These are phyloP conservation scores for Spathaspora boniae DNA, from an alignment of 805 yeast species.

Conservation along the genomic window DNA sequence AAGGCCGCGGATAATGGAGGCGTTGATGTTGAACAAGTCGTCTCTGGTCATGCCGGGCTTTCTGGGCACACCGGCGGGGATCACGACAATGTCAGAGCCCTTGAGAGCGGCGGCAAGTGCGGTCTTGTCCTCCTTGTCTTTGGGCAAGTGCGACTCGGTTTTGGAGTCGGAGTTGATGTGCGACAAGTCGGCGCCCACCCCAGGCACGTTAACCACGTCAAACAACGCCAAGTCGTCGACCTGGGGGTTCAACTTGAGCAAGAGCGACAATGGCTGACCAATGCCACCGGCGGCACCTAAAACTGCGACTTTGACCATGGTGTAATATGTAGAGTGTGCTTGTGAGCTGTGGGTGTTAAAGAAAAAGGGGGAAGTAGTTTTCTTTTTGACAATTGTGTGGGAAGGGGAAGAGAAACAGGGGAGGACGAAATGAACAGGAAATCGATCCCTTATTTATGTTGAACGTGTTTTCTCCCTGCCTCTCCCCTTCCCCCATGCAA, in stretches of 20 bases:
- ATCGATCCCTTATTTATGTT: no score
- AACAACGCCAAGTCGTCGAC: slow-evolving; percentile 68
- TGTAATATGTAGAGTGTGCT: neutral
- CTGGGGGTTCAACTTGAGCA: slow-evolving; percentile 66
- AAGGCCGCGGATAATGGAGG: slow-evolving; percentile 70
- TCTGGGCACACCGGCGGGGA: slow-evolving; percentile 90
- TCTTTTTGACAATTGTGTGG: neutral
- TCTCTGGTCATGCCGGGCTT: slow-evolving; percentile 95
- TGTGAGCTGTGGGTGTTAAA: neutral
- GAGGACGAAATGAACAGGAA: neutral
- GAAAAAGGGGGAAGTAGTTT: neutral
- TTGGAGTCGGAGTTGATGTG: slow-evolving; percentile 72
- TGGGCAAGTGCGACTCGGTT: slow-evolving; percentile 60
- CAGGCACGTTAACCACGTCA: slow-evolving; percentile 82
- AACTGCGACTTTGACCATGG: slow-evolving; percentile 70
- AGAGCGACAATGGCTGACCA: slow-evolving; percentile 86
- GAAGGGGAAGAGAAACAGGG: neutral
- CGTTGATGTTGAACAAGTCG: slow-evolving; percentile 80
- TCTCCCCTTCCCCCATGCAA: no score
- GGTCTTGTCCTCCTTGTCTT: slow-evolving; percentile 45
- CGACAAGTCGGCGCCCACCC: slow-evolving; percentile 84
- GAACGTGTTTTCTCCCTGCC: no score
- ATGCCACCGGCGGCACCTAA: slow-evolving; percentile 94
- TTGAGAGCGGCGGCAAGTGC: slow-evolving; percentile 44
- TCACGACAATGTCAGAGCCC: slow-evolving; percentile 47